Base-by-base conservation (phyloP, 1,284 basidiomycete species). In the Sanghuangporus baumii region DNA sequence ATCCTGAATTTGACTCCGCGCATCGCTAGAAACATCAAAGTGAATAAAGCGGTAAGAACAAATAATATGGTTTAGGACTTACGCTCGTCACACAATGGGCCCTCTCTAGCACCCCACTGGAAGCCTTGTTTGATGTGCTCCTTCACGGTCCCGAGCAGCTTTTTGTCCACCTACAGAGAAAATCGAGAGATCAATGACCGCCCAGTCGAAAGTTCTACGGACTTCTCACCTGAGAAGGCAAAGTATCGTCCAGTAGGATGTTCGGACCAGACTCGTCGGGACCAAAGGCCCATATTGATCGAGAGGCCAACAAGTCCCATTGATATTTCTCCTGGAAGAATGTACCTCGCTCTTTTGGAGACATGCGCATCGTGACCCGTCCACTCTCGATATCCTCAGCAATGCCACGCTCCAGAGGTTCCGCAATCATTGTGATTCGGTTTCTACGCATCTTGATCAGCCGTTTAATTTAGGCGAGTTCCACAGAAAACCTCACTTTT, bases 251-350 rank as follows among this genome's bases (percentile, higher is more conserved):
- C 68, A 99, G 79, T 55, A 99, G 76, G 62, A 97, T 85, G 74
- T 99, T 99, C 2, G 97, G 87, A 0, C 95, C 94, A 68, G 88
- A 90, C 58, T 96, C 94, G 67, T 98, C 95, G 5, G 97, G 96
- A 23, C 97, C 97, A 76, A 99, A 99, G n/a, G 96, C 94, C 97
- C 97, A 99, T 77, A 99, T 96, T 71, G 96, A 98, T 64, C 97
- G 85, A 54, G 94, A 96, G 2, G 97, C 96, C 66, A 99, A 83
- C 71, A 98, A 74, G 78, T 99, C 97, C 97, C 97, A 99, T 64
- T 96, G 92, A 75, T 98, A 98, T 73, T 94, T 96, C 71, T 93
- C 88, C 75, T 97, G 88, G 75, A 98, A 97, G 78, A 95, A 94
- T 63, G 88, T 90, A 41, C 95, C 96, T 54, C 96, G 82, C 71